Conservation (phyloP, 1,139 yeast genomes). For the Nakaseomyces delphensis region DNA sequence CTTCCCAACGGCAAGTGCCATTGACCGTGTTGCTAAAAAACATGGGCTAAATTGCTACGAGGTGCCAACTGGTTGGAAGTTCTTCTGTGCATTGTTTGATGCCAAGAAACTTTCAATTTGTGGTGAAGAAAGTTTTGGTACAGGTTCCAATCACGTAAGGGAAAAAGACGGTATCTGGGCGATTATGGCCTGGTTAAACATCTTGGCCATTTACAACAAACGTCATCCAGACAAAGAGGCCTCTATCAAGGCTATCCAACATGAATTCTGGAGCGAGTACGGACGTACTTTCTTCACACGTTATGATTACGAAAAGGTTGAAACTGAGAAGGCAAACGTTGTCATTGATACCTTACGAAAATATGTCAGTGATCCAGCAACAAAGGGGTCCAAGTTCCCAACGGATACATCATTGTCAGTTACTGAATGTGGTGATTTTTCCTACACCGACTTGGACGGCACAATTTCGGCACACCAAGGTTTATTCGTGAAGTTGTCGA, state of each 20-base stretch:
- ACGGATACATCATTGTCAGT: slow-evolving; percentile 45
- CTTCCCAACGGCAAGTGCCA: slow-evolving; percentile 97
- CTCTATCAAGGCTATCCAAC: slow-evolving; percentile 72
- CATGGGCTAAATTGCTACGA: slow-evolving; percentile 75
- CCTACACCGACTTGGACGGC: slow-evolving; percentile 92
- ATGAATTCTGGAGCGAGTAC: slow-evolving; percentile 79
- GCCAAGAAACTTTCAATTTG: slow-evolving; percentile 89
- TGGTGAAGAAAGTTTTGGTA: slow-evolving; percentile 97
- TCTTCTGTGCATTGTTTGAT: slow-evolving; percentile 90
- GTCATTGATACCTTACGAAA: slow-evolving; percentile 52
- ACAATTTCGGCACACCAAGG: slow-evolving; percentile 89
- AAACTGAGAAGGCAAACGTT: slow-evolving; percentile 63
- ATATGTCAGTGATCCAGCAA: slow-evolving; percentile 36
- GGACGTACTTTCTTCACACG: slow-evolving; percentile 98
- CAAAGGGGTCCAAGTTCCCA: slow-evolving; percentile 38
- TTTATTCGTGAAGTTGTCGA: slow-evolving; percentile 66
- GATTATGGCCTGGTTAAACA: slow-evolving; percentile 91
- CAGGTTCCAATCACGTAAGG: slow-evolving; percentile 94
- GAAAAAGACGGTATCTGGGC: slow-evolving; percentile 99
- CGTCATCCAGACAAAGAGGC: slow-evolving; percentile 49
- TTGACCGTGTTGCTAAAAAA: slow-evolving; percentile 79
- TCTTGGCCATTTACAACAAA: slow-evolving; percentile 68
- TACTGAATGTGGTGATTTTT: slow-evolving; percentile 75
- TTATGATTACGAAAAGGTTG: slow-evolving; percentile 83
- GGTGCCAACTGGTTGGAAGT: slow-evolving; percentile 99